phyloP scores from a whole-genome alignment of 1,139 yeast species.

The Lodderomyces theae region DNA sequence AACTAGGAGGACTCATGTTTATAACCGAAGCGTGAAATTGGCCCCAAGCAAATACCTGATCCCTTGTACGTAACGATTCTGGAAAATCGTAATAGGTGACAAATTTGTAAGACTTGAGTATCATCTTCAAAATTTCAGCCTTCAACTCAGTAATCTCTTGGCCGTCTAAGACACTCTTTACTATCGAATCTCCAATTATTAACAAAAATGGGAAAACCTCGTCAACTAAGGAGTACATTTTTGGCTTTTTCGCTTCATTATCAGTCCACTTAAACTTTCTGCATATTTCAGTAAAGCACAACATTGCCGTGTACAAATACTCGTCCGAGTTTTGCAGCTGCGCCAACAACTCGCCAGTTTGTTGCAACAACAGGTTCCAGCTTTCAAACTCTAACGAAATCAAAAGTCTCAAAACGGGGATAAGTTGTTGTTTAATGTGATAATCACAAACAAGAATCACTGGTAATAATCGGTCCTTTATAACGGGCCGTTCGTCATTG shows the following conservation, averaged over 20 bases:
- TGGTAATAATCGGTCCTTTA: constrained; percentile 58
- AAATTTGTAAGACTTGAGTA: constrained; percentile 78
- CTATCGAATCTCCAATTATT: constrained; percentile 59
- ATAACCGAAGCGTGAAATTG: constrained; percentile 71
- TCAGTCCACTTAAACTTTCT: constrained; percentile 76
- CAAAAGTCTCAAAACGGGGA: constrained; percentile 67
- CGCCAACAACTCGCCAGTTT: constrained; percentile 57
- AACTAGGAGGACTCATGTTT: constrained; percentile 55
- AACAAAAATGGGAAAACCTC: constrained; percentile 70
- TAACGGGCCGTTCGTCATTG: constrained; percentile 67
- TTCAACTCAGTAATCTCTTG: constrained; percentile 37
- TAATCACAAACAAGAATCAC: constrained; percentile 44
- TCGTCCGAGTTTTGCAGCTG: constrained; percentile 27
- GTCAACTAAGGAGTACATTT: constrained; percentile 58
- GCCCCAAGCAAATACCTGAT: constrained; percentile 68
- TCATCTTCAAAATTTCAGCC: constrained; percentile 76
- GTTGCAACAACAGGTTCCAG: constrained; percentile 69
- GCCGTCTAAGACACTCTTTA: constrained; percentile 25
- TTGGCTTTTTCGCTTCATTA: constrained; percentile 54
- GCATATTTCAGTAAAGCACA: constrained; percentile 71
- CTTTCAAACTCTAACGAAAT: constrained; percentile 61
- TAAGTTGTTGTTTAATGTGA: constrained; percentile 56
- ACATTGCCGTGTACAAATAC: constrained; percentile 73
- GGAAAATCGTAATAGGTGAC: constrained; percentile 83
- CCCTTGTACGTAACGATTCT: constrained; percentile 56